A percentile compares a stretch with the other conserved stretches of the same genome.
phyloP scores from a whole-genome alignment of 2,329 filamentous ascomycete species.

The Diaporthe caulivora region DNA sequence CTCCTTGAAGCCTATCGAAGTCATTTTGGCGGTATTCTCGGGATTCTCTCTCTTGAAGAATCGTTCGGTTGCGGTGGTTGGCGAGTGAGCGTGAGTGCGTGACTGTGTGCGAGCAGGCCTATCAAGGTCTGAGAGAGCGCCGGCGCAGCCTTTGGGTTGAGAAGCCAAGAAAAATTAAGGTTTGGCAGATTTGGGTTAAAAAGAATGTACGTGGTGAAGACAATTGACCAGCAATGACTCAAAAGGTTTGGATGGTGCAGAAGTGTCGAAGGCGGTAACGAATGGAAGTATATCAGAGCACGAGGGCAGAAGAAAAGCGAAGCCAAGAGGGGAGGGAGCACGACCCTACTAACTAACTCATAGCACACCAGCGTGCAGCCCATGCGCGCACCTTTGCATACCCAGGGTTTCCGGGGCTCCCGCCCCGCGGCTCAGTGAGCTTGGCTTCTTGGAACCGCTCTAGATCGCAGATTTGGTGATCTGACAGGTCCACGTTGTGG shows the following conservation, averaged over 20 bases:
- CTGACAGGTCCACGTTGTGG: constrained; percentile 25
- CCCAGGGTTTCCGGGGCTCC: neutral
- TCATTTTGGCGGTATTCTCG: constrained; percentile 11
- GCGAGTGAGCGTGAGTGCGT: neutral
- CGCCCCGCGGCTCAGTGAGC: neutral
- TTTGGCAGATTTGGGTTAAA: neutral
- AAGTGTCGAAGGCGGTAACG: constrained; percentile 9
- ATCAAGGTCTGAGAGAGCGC: constrained; percentile 15
- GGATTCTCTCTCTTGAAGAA: neutral
- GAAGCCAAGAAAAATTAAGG: constrained; percentile 25
- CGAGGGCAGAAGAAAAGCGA: neutral
- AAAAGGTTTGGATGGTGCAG: constrained; percentile 5
- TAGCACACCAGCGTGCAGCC: neutral
- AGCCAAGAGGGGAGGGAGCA: neutral
- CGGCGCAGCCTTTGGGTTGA: constrained; percentile 15
- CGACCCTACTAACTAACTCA: neutral
- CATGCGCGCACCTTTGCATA: neutral
- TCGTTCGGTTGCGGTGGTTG: neutral
- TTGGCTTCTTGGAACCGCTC: constrained; percentile 24
- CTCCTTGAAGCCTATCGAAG: constrained; percentile 25
- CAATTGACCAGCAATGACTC: constrained; percentile 35
- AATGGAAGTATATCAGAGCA: constrained; percentile 21
- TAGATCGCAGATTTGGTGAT: constrained; percentile 33
- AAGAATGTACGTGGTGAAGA: neutral
- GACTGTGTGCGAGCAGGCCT: neutral